phyloP scores from a whole-genome alignment of 2,329 filamentous ascomycete genomes.

The Alternaria hordeiaustralica region DNA sequence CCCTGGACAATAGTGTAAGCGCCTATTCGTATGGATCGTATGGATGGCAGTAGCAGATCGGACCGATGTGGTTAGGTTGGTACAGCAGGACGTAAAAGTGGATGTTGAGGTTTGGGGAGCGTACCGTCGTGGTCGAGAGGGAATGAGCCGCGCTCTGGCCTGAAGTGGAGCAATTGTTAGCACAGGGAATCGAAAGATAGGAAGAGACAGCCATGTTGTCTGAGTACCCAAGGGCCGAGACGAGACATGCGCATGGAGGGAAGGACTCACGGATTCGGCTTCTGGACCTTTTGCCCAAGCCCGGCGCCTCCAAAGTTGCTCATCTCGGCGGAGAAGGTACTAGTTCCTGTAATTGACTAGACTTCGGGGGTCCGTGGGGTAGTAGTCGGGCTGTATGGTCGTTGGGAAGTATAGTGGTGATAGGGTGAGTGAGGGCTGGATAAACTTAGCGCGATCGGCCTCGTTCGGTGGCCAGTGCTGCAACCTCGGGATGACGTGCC shows the following conservation, averaged over 20 bases:
- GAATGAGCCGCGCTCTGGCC: constrained; percentile 90
- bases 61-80: neutral
- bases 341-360: too few species aligned
- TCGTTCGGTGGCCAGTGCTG: constrained; percentile 26
- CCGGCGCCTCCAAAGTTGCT: constrained; percentile 75
- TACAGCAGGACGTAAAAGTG: constrained; percentile 54
- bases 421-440: constrained; percentile 38
- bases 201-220: neutral
- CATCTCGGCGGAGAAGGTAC: constrained; percentile 50
- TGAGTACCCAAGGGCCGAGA: neutral
- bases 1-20: constrained; percentile 58
- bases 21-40: too few species aligned
- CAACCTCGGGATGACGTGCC: constrained; percentile 26
- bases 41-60: too few species aligned
- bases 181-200: accelerated
- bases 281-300: constrained; percentile 66
- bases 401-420: neutral
- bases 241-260: neutral
- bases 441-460: constrained; percentile 25
- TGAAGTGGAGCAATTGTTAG: constrained; percentile 47
- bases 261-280: constrained; percentile 71
- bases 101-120: neutral
- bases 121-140: constrained; percentile 91
- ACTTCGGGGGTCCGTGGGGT: neutral
- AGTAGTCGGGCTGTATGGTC: constrained; percentile 4